A percentile compares a stretch with the other conserved stretches of the same genome.
Conservation (phyloP, 2,329 filamentous ascomycete genomes). For the Dactylellina parvicollis region DNA sequence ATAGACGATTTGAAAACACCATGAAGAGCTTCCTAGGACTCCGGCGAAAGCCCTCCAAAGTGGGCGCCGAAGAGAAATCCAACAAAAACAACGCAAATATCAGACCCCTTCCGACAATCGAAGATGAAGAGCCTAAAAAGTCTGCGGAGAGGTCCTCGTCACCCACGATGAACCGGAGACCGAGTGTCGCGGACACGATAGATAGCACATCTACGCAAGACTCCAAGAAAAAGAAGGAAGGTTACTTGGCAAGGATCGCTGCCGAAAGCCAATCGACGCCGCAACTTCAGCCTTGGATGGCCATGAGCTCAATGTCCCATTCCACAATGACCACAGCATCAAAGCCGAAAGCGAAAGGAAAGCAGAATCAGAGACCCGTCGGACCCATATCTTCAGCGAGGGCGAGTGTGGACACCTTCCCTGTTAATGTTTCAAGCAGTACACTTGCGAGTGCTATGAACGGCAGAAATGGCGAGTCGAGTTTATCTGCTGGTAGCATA, state of each 20-base stretch:
- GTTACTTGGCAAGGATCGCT: conserved; percentile 24
- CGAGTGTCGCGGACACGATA: conserved; percentile 39
- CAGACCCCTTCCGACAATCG: conserved; percentile 20
- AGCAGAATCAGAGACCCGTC: background rate
- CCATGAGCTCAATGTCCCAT: conserved; percentile 39
- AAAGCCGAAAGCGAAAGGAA: background rate
- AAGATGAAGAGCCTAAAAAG: conserved; percentile 30
- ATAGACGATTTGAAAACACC: background rate
- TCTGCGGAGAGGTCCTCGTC: background rate
- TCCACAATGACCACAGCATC: background rate
- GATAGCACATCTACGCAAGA: conserved; percentile 34
- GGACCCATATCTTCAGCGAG: conserved; percentile 12
- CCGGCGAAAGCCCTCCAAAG: conserved; percentile 41
- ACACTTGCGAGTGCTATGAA: background rate
- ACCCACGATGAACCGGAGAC: conserved; percentile 5
- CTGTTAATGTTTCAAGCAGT: conserved; percentile 6
- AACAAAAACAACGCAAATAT: conserved; percentile 52
- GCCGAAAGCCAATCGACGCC: conserved; percentile 23
- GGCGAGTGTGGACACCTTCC: conserved; percentile 23
- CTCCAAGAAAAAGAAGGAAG: conserved; percentile 40
- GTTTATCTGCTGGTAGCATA: background rate
- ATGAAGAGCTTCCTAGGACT: conserved; percentile 28
- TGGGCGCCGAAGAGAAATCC: conserved; percentile 21
- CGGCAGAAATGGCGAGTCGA: background rate
- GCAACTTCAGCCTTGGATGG: conserved; percentile 33